A percentile compares a stretch with the other conserved stretches of the same genome.
These are phyloP conservation scores for Radiomyces spectabilis DNA, from an alignment of 192 early-diverging fungal species.

Conservation along the genomic window DNA sequence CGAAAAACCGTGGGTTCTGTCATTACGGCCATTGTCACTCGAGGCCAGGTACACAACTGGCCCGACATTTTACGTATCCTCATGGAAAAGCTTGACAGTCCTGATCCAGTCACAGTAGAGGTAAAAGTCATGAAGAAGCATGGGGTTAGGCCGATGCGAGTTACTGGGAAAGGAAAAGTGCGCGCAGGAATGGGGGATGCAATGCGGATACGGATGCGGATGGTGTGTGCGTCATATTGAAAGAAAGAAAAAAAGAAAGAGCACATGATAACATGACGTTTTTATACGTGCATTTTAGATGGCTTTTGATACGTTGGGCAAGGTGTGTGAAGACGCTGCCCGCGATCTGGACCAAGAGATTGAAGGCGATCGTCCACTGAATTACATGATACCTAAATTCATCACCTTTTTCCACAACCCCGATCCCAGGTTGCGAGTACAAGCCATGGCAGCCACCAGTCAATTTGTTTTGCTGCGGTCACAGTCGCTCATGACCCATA, in stretches of 20 bases:
- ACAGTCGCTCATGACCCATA: constrained; percentile 52
- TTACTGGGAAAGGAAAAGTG: not conserved
- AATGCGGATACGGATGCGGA: not conserved
- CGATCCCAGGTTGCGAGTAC: constrained; percentile 62
- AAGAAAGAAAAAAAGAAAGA: not conserved
- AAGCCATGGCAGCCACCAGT: constrained; percentile 76
- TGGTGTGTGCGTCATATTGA: not conserved
- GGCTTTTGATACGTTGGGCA: constrained; percentile 76
- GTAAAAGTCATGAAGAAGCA: constrained; percentile 25
- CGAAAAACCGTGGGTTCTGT: constrained; percentile 76
- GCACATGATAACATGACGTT: too few relatives aligned
- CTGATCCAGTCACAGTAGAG: constrained; percentile 65
- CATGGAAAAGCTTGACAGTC: constrained; percentile 62
- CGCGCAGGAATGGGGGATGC: not conserved
- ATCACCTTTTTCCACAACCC: constrained; percentile 75
- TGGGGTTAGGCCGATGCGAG: not conserved
- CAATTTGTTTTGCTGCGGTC: constrained; percentile 77
- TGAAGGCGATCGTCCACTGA: constrained; percentile 63
- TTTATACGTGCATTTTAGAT: too few relatives aligned
- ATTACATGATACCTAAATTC: constrained; percentile 83
- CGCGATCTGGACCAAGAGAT: constrained; percentile 69
- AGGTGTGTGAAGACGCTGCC: constrained; percentile 93
- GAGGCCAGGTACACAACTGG: constrained; percentile 61
- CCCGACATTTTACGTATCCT: constrained; percentile 70
- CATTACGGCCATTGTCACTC: constrained; percentile 75